phyloP scores from a whole-genome alignment of 2,329 filamentous ascomycete species.

The Fusarium torulosum region DNA sequence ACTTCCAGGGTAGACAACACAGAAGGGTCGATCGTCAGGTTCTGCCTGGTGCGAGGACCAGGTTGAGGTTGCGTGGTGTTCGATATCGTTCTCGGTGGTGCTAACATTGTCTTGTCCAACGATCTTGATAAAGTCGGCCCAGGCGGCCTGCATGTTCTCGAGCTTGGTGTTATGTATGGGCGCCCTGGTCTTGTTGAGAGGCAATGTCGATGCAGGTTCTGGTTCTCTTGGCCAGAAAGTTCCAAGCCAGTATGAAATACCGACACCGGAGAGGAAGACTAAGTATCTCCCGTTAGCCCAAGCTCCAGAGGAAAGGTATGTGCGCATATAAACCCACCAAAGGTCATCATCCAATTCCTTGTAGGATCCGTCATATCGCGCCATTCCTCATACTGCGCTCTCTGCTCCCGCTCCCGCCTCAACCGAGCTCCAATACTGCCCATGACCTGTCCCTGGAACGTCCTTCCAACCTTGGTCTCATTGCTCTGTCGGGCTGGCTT shows the following conservation, averaged over 20 bases:
- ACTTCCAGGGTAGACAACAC: conserved; percentile 80
- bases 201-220: conserved; percentile 69
- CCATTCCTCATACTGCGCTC: conserved; percentile 62
- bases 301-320: not conserved
- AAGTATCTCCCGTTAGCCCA: conserved; percentile 14
- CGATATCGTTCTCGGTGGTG: conserved; percentile 67
- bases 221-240: conserved; percentile 64
- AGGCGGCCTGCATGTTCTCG: conserved; percentile 75
- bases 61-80: conserved; percentile 69
- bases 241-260: conserved; percentile 70
- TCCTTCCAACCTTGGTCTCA: conserved; percentile 55
- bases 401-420: conserved; percentile 66
- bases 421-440: conserved; percentile 69
- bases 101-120: conserved; percentile 75
- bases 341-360: conserved; percentile 65
- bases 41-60: conserved; percentile 71
- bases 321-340: conserved; percentile 58
- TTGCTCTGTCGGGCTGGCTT: conserved; percentile 50
- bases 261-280: conserved; percentile 67
- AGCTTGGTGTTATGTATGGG: conserved; percentile 70
- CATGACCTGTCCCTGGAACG: conserved; percentile 71
- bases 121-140: conserved; percentile 75
- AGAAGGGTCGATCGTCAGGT: conserved; percentile 67
- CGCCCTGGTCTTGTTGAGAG: conserved; percentile 64
- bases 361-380: conserved; percentile 56